These are phyloP conservation scores for Polytrichum formosum DNA, from an alignment of 225 moss, liverwort and hornwort species.

Conservation along the genomic window DNA sequence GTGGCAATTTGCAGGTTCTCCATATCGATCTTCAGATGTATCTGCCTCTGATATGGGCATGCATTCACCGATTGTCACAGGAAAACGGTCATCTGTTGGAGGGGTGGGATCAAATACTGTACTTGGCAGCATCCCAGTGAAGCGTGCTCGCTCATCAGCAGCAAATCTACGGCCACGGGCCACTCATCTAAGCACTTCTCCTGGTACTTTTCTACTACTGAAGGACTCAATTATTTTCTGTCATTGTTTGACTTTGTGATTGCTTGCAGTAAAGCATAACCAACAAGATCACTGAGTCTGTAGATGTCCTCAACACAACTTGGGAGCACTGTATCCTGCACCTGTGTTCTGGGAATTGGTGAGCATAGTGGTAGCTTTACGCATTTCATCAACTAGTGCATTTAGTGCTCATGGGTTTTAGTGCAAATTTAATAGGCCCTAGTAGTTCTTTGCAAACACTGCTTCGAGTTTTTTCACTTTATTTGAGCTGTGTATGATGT, in stretches of 20 bases:
- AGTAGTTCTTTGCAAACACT: too few relatives aligned
- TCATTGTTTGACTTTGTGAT: neutral
- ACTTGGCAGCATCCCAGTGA: conserved; percentile 73
- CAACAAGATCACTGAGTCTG: neutral
- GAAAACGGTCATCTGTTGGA: conserved; percentile 57
- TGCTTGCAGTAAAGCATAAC: neutral
- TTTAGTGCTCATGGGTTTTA: too few relatives aligned
- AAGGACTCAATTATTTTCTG: neutral
- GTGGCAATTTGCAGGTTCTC: conserved; percentile 24
- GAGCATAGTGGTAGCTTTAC: too few relatives aligned
- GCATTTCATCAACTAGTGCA: too few relatives aligned
- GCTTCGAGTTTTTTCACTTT: too few relatives aligned
- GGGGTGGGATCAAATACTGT: conserved; percentile 32
- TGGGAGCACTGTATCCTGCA: too few relatives aligned
- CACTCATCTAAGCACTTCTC: conserved; percentile 48
- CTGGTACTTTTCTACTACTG: conserved; percentile 17
- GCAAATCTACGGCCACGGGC: conserved; percentile 36
- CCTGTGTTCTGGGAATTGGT: too few relatives aligned
- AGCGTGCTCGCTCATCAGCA: conserved; percentile 71
- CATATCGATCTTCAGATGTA: conserved; percentile 38
- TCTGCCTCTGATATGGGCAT: conserved; percentile 43
- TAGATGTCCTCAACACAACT: neutral
- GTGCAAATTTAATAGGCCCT: too few relatives aligned
- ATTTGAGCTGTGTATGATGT: too few relatives aligned
- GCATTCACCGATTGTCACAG: conserved; percentile 67